Base-by-base conservation (phyloP, 169 alveolate species). In the Plasmodium fragile region DNA sequence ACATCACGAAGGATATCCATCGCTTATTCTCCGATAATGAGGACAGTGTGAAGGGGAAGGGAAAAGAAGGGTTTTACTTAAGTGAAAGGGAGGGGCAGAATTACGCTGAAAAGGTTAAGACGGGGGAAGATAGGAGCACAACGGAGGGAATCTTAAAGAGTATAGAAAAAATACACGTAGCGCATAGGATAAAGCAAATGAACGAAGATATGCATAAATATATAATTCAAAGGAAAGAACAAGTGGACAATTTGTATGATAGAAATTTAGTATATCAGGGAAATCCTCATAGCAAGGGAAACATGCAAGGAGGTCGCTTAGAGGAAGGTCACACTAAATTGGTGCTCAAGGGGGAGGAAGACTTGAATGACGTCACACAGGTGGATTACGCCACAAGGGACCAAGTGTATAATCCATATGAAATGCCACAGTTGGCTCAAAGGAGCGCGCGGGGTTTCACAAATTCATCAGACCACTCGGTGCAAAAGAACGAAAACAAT, bases 1-100 rank as follows among this genome's bases (percentile, higher is more conserved):
- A 52, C 71, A 55, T 89, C 49, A 89, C 73, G 52, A 59, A 22
- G 10, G 81, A 89, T 78, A 53, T 89, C 53, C 80, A 89, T 59
- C 72, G 45, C 41, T 78, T 89, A 90, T 78, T 78, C 53, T 16
- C 41, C 36, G 71, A 49, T 49, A 52, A 45, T 18, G 81, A 77
- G n/a, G 52, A 41, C 25, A 25, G 22, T 45, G 4, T 16, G 16
- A 11, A 45, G 13, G 83, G 34, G 32, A 41, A 41, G 18, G 22
- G 28, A 28, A 70, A 34, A 34, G 36, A 70, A 16, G 25, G 55
- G 18, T 45, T 11, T 18, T 45, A 45, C 55, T n/a, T 13, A 16
- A n/a, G n/a, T 4, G 75, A 59, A 59, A 65, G 75, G 36, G 36
- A 22, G 16, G 25, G 6, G n/a, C 30, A 65, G 36, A 11, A 65